These are phyloP conservation scores for Gastrolobium bilobum DNA, from an alignment of 306 rosid genomes.

Conservation along the genomic window DNA sequence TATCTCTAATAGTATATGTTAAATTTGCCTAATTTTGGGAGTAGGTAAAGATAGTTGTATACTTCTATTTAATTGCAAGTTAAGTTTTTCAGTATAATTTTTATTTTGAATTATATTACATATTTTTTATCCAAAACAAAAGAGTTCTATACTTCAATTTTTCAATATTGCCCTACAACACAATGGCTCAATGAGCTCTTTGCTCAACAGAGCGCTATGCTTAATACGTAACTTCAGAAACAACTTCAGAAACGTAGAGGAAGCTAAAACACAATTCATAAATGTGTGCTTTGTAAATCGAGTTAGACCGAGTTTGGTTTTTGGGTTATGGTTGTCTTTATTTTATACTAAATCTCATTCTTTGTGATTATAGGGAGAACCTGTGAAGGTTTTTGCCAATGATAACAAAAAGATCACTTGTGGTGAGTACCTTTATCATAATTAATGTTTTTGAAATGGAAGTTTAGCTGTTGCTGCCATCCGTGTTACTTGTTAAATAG, in stretches of 20 bases:
- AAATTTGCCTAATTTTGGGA: background rate
- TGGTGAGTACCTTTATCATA: slow-evolving; percentile 66
- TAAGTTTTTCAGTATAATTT: background rate
- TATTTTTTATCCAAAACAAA: background rate
- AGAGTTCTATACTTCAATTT: background rate
- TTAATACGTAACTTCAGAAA: slow-evolving; percentile 4
- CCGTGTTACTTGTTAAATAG: slow-evolving; percentile 28
- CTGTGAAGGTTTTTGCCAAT: slow-evolving; percentile 89
- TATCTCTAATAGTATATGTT: too few relatives aligned
- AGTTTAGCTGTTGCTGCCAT: slow-evolving; percentile 1
- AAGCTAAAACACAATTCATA: slow-evolving; percentile 8
- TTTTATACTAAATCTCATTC: slow-evolving; percentile 31
- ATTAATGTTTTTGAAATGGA: slow-evolving; percentile 6
- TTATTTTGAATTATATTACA: slow-evolving; percentile 15
- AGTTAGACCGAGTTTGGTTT: slow-evolving; percentile 27
- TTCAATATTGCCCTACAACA: slow-evolving; percentile 14
- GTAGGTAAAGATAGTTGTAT: background rate
- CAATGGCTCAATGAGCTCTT: slow-evolving; percentile 28
- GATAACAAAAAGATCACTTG: slow-evolving; percentile 76
- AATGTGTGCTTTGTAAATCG: slow-evolving; percentile 38
- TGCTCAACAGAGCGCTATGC: slow-evolving; percentile 29
- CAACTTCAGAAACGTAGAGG: slow-evolving; percentile 21
- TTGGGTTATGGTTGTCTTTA: slow-evolving; percentile 21
- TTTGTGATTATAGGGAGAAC: slow-evolving; percentile 83
- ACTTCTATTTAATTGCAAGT: slow-evolving; percentile 1